Base-by-base conservation (phyloP, 140 eudicot species). In the Cichorium intybus region DNA sequence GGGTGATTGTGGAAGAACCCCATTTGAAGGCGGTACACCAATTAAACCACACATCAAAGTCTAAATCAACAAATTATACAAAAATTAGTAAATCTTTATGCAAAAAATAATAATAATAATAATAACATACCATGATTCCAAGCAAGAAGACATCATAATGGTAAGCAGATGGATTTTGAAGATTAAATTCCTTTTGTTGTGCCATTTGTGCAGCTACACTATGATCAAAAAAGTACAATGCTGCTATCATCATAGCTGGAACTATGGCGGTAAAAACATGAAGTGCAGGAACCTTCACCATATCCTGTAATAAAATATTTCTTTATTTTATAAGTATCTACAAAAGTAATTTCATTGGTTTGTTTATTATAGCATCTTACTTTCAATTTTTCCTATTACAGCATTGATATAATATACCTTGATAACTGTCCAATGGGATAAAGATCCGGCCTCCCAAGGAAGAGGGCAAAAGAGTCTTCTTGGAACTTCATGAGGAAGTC, bases 121-220 rank as follows among this genome's bases (percentile, higher is more conserved):
- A 64, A 29, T 41, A 22, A 23, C 50, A 48, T 87, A 90, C 97
- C 97, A 83, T 90, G 84, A 87, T 50, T 29, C 96, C 96, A 46
- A 90, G 97, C 82, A 90, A 66, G 6, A 90, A 74, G 56, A 87
- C 62, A 65, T 90, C 97, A 15, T 90, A 87, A 74, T 90, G 97
- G 62, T 87, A 90, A 20, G 97, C 94, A 28, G 90, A 64, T 9
- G 97, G 97, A 22, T 90, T 90, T 80, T 80, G 82, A 29, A 90
- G 94, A 65, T 90, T 90, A 64, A 87, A 90, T 69, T 90, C 97
- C 76, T 82, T 84, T 48, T 82, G 96, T 60, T 90, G 97, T 3
- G 97, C 95, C 95, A 90, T 55, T 75, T 90, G 95, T 56, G 96
- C 77, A 57, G 97, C 95, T 54, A 90, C 97, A 66, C 97, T 90